phyloP scores from a whole-genome alignment of 495 filamentous ascomycete genomes.

The Penicillium longicatenatum region DNA sequence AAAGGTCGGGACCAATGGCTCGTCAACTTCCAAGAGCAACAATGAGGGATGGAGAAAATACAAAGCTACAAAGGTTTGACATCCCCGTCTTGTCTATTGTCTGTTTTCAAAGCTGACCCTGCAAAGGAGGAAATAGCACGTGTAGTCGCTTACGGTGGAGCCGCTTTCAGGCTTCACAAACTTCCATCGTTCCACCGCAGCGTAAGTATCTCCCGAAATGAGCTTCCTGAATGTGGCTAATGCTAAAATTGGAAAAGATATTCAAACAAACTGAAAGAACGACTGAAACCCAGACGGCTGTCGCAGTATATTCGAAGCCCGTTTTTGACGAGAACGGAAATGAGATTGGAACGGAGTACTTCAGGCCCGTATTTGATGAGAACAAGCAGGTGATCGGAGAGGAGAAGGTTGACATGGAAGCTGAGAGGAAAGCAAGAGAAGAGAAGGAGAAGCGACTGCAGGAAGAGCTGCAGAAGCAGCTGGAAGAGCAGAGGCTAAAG shows the following conservation, averaged over 20 bases:
- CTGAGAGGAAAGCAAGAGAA: neutral
- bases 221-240: neutral
- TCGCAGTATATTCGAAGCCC: neutral
- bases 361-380: constrained; percentile 1
- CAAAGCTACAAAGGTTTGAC: constrained; percentile 7
- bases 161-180: constrained; percentile 5
- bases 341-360: constrained; percentile 1
- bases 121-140: constrained; percentile 1
- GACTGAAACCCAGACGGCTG: neutral
- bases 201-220: constrained; percentile 3
- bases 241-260: constrained; percentile 1
- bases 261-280: constrained; percentile 7
- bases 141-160: constrained; percentile 12
- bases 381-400: constrained; percentile 7
- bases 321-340: constrained; percentile 6
- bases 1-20: constrained; percentile 9
- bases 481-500: neutral
- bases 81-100: neutral
- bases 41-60: constrained; percentile 15
- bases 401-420: constrained; percentile 7
- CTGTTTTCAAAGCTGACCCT: neutral
- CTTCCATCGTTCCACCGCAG: constrained; percentile 6
- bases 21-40: constrained; percentile 7
- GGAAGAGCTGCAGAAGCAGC: neutral
- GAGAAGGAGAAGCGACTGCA: neutral